Evolutionary conservation across 2,329 filamentous ascomycete species (phyloP).

Genomic region (Diaporthe amygdali): DNA sequence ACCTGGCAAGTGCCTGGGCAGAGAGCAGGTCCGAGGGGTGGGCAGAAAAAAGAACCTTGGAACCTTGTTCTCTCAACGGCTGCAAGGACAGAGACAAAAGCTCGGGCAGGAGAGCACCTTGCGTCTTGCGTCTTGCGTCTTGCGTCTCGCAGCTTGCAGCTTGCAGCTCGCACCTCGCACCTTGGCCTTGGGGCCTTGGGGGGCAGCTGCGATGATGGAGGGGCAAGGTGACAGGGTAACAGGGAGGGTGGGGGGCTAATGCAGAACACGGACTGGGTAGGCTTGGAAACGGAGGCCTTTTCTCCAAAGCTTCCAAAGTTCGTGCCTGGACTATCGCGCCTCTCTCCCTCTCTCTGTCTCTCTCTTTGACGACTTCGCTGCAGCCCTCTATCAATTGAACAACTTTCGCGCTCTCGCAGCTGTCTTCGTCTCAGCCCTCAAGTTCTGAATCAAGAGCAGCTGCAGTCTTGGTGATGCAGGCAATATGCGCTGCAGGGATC

Average conservation of each 20-base stretch:
- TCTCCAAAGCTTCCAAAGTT: not conserved
- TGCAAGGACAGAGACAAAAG: not conserved
- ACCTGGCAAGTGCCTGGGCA: not conserved
- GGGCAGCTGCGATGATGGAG: conserved; percentile 4
- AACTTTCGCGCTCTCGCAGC: not conserved
- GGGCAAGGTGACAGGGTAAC: conserved; percentile 1
- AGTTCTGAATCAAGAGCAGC: not conserved
- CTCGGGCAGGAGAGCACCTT: not conserved
- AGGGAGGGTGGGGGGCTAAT: conserved; percentile 10
- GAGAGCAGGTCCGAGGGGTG: no score
- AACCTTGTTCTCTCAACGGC: conserved; percentile 7
- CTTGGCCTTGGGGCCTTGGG: not conserved
- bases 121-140: not conserved
- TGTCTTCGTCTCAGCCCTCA: not conserved
- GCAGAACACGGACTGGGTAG: conserved; percentile 14
- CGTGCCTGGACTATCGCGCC: not conserved
- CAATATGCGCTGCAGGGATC: not conserved
- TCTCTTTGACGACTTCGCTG: not conserved
- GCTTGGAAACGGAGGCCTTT: conserved; percentile 2
- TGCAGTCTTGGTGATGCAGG: not conserved
- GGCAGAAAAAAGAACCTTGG: no score
- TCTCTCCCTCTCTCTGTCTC: not conserved
- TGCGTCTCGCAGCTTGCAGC: no score
- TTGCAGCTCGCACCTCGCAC: no score
- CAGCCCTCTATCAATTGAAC: not conserved